Evolutionary conservation across 352 stramenopile species (phyloP).

Genomic region (Phytophthora pisi): DNA sequence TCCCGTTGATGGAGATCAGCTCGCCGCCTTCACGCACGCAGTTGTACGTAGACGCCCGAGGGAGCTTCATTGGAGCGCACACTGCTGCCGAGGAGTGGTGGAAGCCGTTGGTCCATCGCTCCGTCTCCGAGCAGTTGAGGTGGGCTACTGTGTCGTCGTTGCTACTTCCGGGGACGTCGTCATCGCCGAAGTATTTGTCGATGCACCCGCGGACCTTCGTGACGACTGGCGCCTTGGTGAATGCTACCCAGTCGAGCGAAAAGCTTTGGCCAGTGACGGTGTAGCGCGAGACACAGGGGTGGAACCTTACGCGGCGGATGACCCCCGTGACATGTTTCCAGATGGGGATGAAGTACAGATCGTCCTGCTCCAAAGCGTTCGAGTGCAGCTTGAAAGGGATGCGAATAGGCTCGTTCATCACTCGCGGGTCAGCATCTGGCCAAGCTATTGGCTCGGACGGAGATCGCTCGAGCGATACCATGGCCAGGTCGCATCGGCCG

Average conservation of each 20-base stretch:
- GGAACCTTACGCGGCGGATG: constrained; percentile 65
- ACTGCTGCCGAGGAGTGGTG: constrained; percentile 44
- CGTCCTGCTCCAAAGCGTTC: constrained; percentile 30
- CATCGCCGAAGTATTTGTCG: constrained; percentile 65
- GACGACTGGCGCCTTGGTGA: constrained; percentile 72
- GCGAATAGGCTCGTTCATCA: constrained; percentile 50
- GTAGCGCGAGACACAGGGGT: constrained; percentile 49
- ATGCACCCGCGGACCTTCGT: constrained; percentile 82
- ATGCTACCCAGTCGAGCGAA: constrained; percentile 73
- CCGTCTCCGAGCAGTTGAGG: constrained; percentile 57
- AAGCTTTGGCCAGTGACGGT: constrained; percentile 62
- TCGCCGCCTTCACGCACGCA: constrained; percentile 64
- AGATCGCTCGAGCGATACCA: constrained; percentile 56
- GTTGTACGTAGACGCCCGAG: constrained; percentile 76
- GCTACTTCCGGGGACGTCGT: constrained; percentile 10
- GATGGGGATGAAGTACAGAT: constrained; percentile 71
- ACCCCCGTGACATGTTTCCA: constrained; percentile 63
- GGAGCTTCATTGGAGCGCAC: constrained; percentile 55
- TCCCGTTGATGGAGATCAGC: constrained; percentile 63
- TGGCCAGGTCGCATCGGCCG: constrained; percentile 60
- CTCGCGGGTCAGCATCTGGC: constrained; percentile 37
- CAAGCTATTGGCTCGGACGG: constrained; percentile 38
- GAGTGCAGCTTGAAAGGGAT: constrained; percentile 59
- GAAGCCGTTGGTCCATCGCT: constrained; percentile 52
- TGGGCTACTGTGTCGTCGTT: constrained; percentile 18